Base-by-base conservation (phyloP, 805 yeast species). In the Yamadazyma ubonensis region DNA sequence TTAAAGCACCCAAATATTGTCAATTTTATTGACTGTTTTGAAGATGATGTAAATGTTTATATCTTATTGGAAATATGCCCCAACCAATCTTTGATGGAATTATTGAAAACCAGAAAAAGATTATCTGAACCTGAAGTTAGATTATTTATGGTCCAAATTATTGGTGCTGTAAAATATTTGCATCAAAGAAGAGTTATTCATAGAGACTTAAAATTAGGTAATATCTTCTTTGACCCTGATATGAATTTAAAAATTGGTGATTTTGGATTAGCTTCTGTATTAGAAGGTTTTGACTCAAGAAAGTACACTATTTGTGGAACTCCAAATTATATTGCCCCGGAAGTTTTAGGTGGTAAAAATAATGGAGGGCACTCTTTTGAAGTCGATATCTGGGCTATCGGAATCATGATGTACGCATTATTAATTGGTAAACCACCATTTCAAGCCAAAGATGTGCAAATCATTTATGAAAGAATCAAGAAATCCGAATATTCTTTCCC, bases 301-400 rank as follows among this genome's bases (percentile, higher is more conserved):
- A 88, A 91, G 56, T 86, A 83, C 59, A 91, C 99, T 31, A 87
- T 93, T 41, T 93, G 99, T 64, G 99, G 99, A 39, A 93, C 99
- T 17, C 99, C 99, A 44, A 93, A 93, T 65, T 93, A 93, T 61
- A 93, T 93, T 58, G 97, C 99, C 1, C 99, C 99, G 6, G 99
- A 93, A 68, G 96, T 93, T 16, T 73, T 93, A 49, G 86, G 89
- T 29, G 95, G 96, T 20, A 88, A 88, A 54, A 78, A 72, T 39
- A 75, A 79, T 9, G 99, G 97, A 7, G 99, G 98, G 6, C 99
- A 93, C 61, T 81, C 95, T 37, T 90, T 80, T 57, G 96, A 89
- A 61, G 97, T 89, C 29, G 99, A 93, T 61, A 79, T 89, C 44
- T 93, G 99, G 99, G 95, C 99, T 7, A 80, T 89, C 49, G 99